These are phyloP conservation scores for Kwoniella dejecticola DNA, from an alignment of 768 basidiomycete species.

Conservation along the genomic window DNA sequence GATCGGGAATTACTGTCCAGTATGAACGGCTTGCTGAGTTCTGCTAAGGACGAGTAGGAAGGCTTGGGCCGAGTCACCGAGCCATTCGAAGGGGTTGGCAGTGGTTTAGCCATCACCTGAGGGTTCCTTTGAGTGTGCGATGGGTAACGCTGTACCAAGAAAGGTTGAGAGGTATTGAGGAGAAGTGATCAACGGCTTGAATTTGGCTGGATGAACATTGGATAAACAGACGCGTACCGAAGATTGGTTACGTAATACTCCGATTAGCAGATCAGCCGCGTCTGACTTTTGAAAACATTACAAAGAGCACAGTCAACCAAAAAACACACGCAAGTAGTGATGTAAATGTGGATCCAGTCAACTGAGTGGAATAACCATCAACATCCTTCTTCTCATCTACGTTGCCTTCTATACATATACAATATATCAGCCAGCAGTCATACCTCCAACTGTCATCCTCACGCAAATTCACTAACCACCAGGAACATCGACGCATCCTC, in stretches of 20 bases:
- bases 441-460: no score
- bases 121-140: background rate
- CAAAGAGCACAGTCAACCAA: slow-evolving; percentile 5
- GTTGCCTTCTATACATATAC: no score
- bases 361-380: background rate
- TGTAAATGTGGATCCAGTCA: background rate
- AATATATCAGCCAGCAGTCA: no score
- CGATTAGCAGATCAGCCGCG: background rate
- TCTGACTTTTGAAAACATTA: slow-evolving; percentile 7
- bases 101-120: slow-evolving; percentile 14
- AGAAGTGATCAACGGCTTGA: no score
- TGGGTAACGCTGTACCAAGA: background rate
- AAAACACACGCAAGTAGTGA: background rate
- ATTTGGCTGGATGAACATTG: no score
- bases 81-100: slow-evolving; percentile 14
- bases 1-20: slow-evolving; percentile 53
- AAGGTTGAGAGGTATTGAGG: background rate
- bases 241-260: background rate
- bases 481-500: no score
- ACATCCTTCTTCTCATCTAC: background rate
- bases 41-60: slow-evolving; percentile 39
- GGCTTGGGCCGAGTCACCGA: slow-evolving; percentile 27
- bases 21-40: slow-evolving; percentile 50
- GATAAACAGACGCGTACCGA: background rate
- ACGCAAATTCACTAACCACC: no score